Evolutionary conservation across 495 filamentous ascomycete genomes (phyloP).

Genomic region (Talaromyces adpressus): DNA sequence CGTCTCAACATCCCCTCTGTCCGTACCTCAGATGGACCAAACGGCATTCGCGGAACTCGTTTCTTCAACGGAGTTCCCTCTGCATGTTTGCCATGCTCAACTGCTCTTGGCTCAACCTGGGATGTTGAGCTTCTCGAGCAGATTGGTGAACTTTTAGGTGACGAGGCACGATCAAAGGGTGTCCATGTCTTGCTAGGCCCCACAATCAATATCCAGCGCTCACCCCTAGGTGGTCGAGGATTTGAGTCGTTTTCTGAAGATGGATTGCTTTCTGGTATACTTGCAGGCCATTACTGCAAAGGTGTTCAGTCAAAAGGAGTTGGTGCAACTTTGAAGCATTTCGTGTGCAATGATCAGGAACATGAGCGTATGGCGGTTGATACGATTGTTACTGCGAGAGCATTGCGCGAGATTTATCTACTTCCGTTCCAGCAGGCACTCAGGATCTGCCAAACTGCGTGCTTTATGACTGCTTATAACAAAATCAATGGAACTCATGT

Average conservation of each 20-base stretch:
- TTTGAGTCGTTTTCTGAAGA: conserved; percentile 81
- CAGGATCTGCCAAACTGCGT: conserved; percentile 54
- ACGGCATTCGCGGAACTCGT: conserved; percentile 65
- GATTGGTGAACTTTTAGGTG: conserved; percentile 56
- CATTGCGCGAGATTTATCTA: conserved; percentile 71
- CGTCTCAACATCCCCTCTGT: conserved; percentile 62
- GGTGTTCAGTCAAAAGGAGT: conserved; percentile 67
- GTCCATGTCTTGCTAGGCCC: conserved; percentile 66
- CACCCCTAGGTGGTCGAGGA: conserved; percentile 67
- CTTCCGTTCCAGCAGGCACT: conserved; percentile 68
- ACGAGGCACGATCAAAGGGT: conserved; percentile 64
- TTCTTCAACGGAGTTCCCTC: conserved; percentile 65
- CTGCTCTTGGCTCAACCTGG: conserved; percentile 66
- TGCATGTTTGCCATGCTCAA: conserved; percentile 63
- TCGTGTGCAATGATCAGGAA: conserved; percentile 77
- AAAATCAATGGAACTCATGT: conserved; percentile 66
- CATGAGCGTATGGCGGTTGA: conserved; percentile 62
- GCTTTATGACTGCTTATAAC: conserved; percentile 73
- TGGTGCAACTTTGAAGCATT: conserved; percentile 71
- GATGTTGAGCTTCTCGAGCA: conserved; percentile 53
- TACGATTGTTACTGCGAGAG: conserved; percentile 59
- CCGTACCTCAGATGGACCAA: conserved; percentile 67
- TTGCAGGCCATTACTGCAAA: conserved; percentile 59
- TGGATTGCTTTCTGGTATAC: conserved; percentile 59
- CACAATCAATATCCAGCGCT: conserved; percentile 72